phyloP scores from a whole-genome alignment of 257 asterid genomes.

The Lithospermum erythrorhizon region DNA sequence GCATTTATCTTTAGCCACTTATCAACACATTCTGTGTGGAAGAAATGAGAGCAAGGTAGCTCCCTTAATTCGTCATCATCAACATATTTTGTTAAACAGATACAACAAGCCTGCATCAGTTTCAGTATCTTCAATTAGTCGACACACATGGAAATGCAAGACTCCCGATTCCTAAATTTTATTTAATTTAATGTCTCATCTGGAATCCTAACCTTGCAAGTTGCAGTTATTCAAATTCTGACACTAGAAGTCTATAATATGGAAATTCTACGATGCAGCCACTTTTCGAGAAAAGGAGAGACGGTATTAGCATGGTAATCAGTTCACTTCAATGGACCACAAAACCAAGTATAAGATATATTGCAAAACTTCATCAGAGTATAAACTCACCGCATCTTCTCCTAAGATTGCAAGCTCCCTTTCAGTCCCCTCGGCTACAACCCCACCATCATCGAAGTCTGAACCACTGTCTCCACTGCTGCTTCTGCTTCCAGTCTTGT shows the following conservation, averaged over 20 bases:
- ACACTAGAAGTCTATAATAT: too few species aligned
- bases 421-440: slow-evolving; percentile 33
- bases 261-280: too few species aligned
- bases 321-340: too few species aligned
- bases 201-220: too few species aligned
- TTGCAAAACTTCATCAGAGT: background rate
- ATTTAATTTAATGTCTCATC: too few species aligned
- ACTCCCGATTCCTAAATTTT: too few species aligned
- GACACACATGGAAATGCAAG: background rate
- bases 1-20: slow-evolving; percentile 16
- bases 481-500: slow-evolving; percentile 11
- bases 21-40: slow-evolving; percentile 12
- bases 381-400: slow-evolving; percentile 34
- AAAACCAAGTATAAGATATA: background rate
- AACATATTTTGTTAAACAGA: slow-evolving; percentile 12
- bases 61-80: slow-evolving; percentile 16
- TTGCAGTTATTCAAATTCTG: too few species aligned
- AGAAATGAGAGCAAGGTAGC: slow-evolving; percentile 13
- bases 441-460: slow-evolving; percentile 31
- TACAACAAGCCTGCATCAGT: slow-evolving; percentile 8
- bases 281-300: too few species aligned
- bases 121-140: background rate
- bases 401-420: slow-evolving; percentile 40
- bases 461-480: slow-evolving; percentile 10
- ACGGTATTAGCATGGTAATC: too few species aligned